phyloP scores from a whole-genome alignment of 257 asterid species.

The Solanum medicagineum region DNA sequence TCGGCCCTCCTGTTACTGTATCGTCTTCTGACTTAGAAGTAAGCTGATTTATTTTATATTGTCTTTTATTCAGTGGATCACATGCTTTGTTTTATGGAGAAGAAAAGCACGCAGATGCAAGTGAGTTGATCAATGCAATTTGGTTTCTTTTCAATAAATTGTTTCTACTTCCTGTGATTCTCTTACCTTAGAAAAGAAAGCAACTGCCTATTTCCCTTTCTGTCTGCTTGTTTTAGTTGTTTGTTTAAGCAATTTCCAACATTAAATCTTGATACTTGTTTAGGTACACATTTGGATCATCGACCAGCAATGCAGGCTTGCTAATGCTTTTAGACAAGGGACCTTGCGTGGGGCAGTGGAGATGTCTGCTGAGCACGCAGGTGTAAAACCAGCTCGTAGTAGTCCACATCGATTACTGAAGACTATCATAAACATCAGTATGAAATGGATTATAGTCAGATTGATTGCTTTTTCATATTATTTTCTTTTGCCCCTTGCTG shows the following conservation, averaged over 20 bases:
- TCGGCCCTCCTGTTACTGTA: background rate
- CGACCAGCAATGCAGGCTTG: constrained; percentile 7
- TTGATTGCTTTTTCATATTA: background rate
- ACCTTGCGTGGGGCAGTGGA: constrained; percentile 14
- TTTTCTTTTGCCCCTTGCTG: background rate
- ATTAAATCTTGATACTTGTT: background rate
- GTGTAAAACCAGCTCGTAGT: background rate
- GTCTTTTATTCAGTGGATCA: constrained; percentile 56
- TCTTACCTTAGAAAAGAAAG: background rate
- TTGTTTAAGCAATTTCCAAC: background rate
- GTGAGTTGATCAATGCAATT: constrained; percentile 29
- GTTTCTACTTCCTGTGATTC: background rate
- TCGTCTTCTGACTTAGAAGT: background rate
- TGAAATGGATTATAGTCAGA: constrained; percentile 2
- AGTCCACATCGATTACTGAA: background rate
- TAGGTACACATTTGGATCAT: constrained; percentile 13
- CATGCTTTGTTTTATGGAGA: constrained; percentile 66
- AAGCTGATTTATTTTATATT: constrained; percentile 17
- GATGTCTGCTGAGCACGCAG: constrained; percentile 7
- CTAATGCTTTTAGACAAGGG: constrained; percentile 15
- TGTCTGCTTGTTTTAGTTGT: background rate
- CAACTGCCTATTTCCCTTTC: background rate
- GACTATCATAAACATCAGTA: background rate
- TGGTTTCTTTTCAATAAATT: background rate
- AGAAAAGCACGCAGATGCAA: constrained; percentile 63